Base-by-base conservation (phyloP, 768 basidiomycete species). In the Phallus indusiatus region DNA sequence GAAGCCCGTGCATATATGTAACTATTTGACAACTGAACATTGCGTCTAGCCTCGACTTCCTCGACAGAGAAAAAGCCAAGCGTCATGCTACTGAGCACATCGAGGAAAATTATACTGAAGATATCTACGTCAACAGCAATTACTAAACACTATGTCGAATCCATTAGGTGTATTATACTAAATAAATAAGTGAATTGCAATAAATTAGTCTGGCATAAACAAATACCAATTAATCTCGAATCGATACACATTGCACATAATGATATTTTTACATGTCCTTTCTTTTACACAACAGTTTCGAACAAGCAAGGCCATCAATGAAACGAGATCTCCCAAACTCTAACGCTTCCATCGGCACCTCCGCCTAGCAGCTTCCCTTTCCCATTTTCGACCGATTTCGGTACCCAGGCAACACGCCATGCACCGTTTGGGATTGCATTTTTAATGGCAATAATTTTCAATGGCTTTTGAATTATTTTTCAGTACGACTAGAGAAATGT, bases 391-490 rank as follows among this genome's bases (percentile, higher is more conserved):
- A 69, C 63, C 22, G 62, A 67, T 6, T 70, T 76, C n/a, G 74
- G 74, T 8, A 88, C 65, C 94, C 94, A 98, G 49, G 84, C 74
- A 7, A 94, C 91, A 18, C 79, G 78, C 61, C 84, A 85, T 1
- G 92, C 86, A 9, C 94, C 94, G 12, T 92, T 90, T 5, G 90
- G 83, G 37, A 84, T 84, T 0, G 90, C 92, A 61, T 93, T 93
- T 76, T 85, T 86, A 69, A 97, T 84, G 24, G 84, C 78, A 36
- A 93, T 82, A 64, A 88, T 89, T 70, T 79, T 84, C 69, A 82
- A 72, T 9, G 86, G 84, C 66, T 70, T 16, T 34, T 22, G 28
- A 24, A 46, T 56, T 4, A 51, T 34, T 6, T 14, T 12, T 49
- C 56, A 51, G 57, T 33, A n/a, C 33, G 47, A 16, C 28, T 18